These are phyloP conservation scores for Cladosporium sp. DNA, from an alignment of 2,329 filamentous ascomycete species.

Conservation along the genomic window DNA sequence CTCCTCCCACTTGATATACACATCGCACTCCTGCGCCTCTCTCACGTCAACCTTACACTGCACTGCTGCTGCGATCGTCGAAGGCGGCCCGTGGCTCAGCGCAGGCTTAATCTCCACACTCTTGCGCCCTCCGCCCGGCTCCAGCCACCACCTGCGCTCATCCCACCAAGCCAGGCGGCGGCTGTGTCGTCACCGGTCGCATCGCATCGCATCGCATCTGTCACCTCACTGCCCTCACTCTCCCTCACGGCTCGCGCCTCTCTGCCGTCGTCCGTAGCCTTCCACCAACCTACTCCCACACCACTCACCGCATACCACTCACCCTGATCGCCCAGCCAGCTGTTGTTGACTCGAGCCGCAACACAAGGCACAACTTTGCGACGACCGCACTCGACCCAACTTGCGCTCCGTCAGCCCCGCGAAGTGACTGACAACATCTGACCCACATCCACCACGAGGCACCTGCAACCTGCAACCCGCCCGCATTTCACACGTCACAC, in stretches of 20 bases:
- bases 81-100: background rate
- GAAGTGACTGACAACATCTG: background rate
- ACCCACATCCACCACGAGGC: background rate
- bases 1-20: background rate
- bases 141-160: slow-evolving; percentile 3
- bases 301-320: background rate
- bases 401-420: background rate
- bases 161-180: background rate
- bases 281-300: background rate
- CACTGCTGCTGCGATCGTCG: background rate
- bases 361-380: background rate
- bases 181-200: background rate
- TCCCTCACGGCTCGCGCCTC: slow-evolving; percentile 7
- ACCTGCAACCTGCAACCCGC: background rate
- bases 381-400: background rate
- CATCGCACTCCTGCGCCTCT: background rate
- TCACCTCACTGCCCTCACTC: background rate
- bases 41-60: background rate
- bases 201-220: background rate
- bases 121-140: background rate
- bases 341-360: background rate
- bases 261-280: background rate
- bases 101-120: background rate
- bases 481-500: background rate
- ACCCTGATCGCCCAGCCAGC: background rate